These are phyloP conservation scores for Rosellinia necatrix DNA, from an alignment of 2,329 filamentous ascomycete genomes.

Conservation along the genomic window DNA sequence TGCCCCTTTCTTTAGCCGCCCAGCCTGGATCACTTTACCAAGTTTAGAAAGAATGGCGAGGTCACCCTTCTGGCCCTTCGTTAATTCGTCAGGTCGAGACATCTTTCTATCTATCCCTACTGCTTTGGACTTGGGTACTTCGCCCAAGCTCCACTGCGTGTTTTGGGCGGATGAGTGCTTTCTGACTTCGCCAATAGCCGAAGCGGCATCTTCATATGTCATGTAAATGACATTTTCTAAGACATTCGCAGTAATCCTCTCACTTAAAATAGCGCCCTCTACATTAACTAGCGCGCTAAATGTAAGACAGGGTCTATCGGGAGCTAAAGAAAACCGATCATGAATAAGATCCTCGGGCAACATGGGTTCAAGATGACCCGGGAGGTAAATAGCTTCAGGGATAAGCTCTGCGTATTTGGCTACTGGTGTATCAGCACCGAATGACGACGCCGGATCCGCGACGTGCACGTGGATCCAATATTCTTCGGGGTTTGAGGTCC, in stretches of 20 bases:
- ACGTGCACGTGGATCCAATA: conserved; percentile 80
- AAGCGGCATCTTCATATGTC: conserved; percentile 55
- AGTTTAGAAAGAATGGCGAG: conserved; percentile 54
- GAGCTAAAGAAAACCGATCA: conserved; percentile 59
- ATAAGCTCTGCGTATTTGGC: conserved; percentile 65
- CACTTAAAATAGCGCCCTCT: conserved; percentile 57
- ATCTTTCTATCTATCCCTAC: conserved; percentile 49
- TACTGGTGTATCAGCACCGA: conserved; percentile 62
- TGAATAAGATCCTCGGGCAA: conserved; percentile 55
- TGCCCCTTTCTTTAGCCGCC: conserved; percentile 53
- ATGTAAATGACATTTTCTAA: conserved; percentile 63
- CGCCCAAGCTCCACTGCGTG: conserved; percentile 39
- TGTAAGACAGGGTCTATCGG: conserved; percentile 59
- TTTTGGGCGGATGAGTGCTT: conserved; percentile 33
- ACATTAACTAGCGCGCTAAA: conserved; percentile 64
- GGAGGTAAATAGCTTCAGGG: conserved; percentile 63
- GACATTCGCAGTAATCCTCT: conserved; percentile 57
- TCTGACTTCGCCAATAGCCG: conserved; percentile 46
- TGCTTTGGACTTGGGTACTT: conserved; percentile 26
- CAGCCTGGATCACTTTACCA: conserved; percentile 49
- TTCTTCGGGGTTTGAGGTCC: conserved; percentile 54
- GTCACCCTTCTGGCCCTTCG: conserved; percentile 48
- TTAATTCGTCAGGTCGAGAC: conserved; percentile 49
- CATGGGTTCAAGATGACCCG: conserved; percentile 64
- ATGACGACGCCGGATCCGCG: conserved; percentile 76